Percentiles rank a stretch among this genome's conserved stretches.
These are phyloP conservation scores for Metschnikowia borealis DNA, from an alignment of 805 yeast species.

Conservation along the genomic window DNA sequence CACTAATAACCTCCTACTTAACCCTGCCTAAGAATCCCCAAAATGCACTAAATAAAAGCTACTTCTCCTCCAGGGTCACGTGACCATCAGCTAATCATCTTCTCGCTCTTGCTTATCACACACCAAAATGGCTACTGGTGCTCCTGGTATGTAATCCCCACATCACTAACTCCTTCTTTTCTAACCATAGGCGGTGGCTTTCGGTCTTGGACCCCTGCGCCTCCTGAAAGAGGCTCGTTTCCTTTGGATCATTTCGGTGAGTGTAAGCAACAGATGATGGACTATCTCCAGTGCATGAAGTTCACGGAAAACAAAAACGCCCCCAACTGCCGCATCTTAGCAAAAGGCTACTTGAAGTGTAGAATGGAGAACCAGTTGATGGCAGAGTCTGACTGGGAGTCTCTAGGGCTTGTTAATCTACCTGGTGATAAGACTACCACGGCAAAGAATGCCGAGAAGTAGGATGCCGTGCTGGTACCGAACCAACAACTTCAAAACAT, in stretches of 20 bases:
- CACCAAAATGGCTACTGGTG: slow-evolving; percentile 18
- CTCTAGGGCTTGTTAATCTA: slow-evolving; percentile 39
- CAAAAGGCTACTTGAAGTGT: slow-evolving; percentile 77
- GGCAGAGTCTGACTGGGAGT: slow-evolving; percentile 42
- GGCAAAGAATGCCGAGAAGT: slow-evolving; percentile 10
- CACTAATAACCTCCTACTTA: too few relatives aligned
- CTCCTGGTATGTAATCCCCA: slow-evolving; percentile 17
- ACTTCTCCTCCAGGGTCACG: not conserved
- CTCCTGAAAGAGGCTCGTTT: slow-evolving; percentile 95
- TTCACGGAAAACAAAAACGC: slow-evolving; percentile 79
- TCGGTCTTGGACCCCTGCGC: slow-evolving; percentile 63
- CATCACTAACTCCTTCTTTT: not conserved
- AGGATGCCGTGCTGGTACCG: not conserved
- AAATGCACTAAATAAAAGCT: too few relatives aligned
- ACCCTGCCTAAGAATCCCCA: too few relatives aligned
- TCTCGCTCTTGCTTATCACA: not conserved
- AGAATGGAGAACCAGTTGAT: slow-evolving; percentile 72
- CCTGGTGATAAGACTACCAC: slow-evolving; percentile 29
- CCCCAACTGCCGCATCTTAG: slow-evolving; percentile 82
- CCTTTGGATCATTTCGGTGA: slow-evolving; percentile 89
- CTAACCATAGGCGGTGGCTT: slow-evolving; percentile 19
- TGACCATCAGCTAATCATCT: not conserved
- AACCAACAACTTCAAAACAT: slow-evolving; percentile 18
- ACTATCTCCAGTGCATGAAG: slow-evolving; percentile 75
- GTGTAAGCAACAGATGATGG: slow-evolving; percentile 70